These are phyloP conservation scores for Vigna mungo DNA, from an alignment of 306 rosid species.

Conservation along the genomic window DNA sequence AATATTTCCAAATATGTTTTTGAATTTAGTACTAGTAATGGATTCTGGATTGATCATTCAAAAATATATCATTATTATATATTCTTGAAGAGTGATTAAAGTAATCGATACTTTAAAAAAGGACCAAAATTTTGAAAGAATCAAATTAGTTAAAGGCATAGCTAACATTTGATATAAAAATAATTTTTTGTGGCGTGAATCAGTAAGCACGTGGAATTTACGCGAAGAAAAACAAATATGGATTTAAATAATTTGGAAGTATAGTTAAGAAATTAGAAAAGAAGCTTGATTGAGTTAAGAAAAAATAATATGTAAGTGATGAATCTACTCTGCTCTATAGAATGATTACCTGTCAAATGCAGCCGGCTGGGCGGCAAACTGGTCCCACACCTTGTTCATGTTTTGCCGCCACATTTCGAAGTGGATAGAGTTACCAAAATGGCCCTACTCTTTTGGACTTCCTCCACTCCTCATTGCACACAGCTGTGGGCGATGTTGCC, in stretches of 20 bases:
- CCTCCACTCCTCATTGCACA: not conserved
- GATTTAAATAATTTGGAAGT: not conserved
- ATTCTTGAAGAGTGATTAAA: too few relatives aligned
- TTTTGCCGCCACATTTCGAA: slow-evolving; percentile 50
- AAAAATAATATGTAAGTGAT: too few relatives aligned
- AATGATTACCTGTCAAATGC: slow-evolving; percentile 16
- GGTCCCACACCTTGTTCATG: slow-evolving; percentile 23
- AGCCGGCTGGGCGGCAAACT: slow-evolving; percentile 55
- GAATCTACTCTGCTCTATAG: too few relatives aligned
- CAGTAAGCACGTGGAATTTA: not conserved
- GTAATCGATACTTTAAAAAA: too few relatives aligned
- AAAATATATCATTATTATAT: too few relatives aligned
- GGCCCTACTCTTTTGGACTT: not conserved
- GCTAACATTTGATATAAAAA: not conserved
- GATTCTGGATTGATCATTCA: too few relatives aligned
- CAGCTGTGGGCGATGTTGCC: slow-evolving; percentile 8
- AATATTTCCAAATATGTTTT: too few relatives aligned
- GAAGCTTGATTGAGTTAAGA: not conserved
- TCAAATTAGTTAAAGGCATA: not conserved
- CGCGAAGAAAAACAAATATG: not conserved
- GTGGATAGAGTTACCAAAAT: slow-evolving; percentile 39
- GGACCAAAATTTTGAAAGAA: not conserved
- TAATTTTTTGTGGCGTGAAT: not conserved
- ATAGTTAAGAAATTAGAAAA: too few relatives aligned
- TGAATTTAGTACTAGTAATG: too few relatives aligned